Evolutionary conservation across 768 basidiomycete species (phyloP).

Genomic region (Stropharia rugosoannulata): DNA sequence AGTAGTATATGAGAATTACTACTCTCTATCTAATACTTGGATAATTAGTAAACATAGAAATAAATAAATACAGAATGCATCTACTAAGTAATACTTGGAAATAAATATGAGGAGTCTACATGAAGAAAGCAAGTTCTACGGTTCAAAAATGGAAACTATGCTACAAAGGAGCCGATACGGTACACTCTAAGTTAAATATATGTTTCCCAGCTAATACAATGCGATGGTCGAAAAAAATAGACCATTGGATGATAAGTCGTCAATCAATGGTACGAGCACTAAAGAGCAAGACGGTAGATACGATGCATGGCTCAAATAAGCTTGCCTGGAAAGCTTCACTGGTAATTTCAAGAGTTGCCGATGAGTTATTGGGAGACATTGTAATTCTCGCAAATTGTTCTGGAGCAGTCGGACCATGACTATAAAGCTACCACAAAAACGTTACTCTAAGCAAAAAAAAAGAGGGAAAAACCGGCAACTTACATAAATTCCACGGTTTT

Average conservation of each 20-base stretch:
- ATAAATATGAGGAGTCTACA: too few relatives aligned
- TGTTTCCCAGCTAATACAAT: background rate
- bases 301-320: constrained; percentile 14
- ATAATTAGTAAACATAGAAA: too few relatives aligned
- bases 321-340: constrained; percentile 15
- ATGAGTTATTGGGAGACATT: background rate
- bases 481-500: constrained; percentile 11
- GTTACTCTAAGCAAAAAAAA: background rate
- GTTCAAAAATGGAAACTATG: too few relatives aligned
- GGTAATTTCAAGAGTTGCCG: constrained; percentile 16
- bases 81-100: too few relatives aligned
- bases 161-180: too few relatives aligned
- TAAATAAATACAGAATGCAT: too few relatives aligned
- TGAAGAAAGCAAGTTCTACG: too few relatives aligned
- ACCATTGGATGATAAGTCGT: background rate
- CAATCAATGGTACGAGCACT: constrained; percentile 10
- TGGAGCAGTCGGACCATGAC: constrained; percentile 17
- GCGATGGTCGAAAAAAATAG: background rate
- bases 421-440: constrained; percentile 12
- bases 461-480: background rate
- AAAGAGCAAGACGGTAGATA: constrained; percentile 12
- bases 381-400: constrained; percentile 15
- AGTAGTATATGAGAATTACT: too few relatives aligned
- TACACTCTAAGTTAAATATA: too few relatives aligned
- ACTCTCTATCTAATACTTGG: too few relatives aligned